A percentile compares a stretch with the other conserved stretches of the same genome.
phyloP scores from a whole-genome alignment of 495 filamentous ascomycete genomes.

The Annulohypoxylon maeteangense region DNA sequence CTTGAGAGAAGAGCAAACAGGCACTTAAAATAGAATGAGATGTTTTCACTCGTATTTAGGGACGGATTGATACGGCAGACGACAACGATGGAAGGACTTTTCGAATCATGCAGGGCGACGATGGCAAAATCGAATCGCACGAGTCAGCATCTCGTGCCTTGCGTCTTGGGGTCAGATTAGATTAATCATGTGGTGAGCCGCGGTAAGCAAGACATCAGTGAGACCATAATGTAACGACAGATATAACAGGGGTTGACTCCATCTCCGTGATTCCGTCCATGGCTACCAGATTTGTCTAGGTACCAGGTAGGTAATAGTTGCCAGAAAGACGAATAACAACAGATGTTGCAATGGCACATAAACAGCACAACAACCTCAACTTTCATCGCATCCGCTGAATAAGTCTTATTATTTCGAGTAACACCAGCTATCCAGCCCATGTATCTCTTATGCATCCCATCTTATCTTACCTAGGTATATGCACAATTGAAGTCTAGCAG shows the following conservation, averaged over 20 bases:
- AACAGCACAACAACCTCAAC: not conserved
- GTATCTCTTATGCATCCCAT: slow-evolving; percentile 23
- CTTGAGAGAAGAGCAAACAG: not conserved
- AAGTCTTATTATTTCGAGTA: slow-evolving; percentile 24
- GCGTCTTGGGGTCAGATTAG: slow-evolving; percentile 3
- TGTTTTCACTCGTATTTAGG: not conserved
- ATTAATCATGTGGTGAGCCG: slow-evolving; percentile 28
- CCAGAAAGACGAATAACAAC: not conserved
- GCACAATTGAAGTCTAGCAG: slow-evolving; percentile 12
- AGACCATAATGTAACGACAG: slow-evolving; percentile 19
- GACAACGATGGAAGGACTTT: not conserved
- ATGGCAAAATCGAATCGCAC: not conserved
- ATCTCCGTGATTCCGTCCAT: not conserved
- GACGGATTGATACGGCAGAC: not conserved
- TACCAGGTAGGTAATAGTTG: not conserved
- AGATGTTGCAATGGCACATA: not conserved
- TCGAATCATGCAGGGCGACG: not conserved
- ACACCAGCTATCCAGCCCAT: slow-evolving; percentile 34
- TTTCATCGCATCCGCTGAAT: slow-evolving; percentile 12
- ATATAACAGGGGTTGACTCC: not conserved
- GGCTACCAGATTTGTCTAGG: not conserved
- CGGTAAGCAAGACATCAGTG: slow-evolving; percentile 8
- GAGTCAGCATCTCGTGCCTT: slow-evolving; percentile 25
- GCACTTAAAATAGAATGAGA: not conserved
- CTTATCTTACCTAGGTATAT: slow-evolving; percentile 15